A percentile compares a stretch with the other conserved stretches of the same genome.
Conservation (phyloP, 1,284 basidiomycete species). For the Pseudozyma pruni region DNA sequence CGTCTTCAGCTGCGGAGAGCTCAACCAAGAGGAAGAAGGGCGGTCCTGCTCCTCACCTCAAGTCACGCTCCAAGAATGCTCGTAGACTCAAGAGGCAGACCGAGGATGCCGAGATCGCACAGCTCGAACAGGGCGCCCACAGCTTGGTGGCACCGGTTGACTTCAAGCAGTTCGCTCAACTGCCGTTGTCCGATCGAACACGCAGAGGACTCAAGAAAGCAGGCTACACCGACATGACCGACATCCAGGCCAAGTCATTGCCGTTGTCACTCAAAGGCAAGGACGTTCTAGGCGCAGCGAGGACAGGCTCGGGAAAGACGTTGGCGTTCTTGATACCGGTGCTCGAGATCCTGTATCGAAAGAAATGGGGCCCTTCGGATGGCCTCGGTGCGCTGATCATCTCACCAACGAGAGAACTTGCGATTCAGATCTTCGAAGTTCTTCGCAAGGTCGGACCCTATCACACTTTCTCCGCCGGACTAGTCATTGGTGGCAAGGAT, state of each 20-base stretch:
- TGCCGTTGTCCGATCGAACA: conserved; percentile 61
- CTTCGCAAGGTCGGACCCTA: conserved; percentile 88
- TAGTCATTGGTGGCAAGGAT: conserved; percentile 96
- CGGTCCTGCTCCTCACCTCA: conserved; percentile 32
- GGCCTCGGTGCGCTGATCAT: conserved; percentile 92
- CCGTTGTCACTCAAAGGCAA: conserved; percentile 57
- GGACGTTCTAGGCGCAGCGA: conserved; percentile 77
- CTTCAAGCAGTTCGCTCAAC: conserved; percentile 48
- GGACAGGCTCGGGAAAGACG: conserved; percentile 85
- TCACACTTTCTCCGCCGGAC: conserved; percentile 91
- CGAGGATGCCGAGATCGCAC: conserved; percentile 56
- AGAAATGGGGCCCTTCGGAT: conserved; percentile 82
- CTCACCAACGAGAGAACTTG: conserved; percentile 93
- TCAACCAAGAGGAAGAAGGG: conserved; percentile 45
- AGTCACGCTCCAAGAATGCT: conserved; percentile 52
- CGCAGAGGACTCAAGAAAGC: conserved; percentile 60
- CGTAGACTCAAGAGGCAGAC: conserved; percentile 54
- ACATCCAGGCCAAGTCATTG: conserved; percentile 61
- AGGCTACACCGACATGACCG: conserved; percentile 63
- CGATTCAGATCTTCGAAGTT: conserved; percentile 97
- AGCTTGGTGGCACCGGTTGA: conserved; percentile 32
- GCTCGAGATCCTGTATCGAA: conserved; percentile 78
- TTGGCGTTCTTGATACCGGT: conserved; percentile 83
- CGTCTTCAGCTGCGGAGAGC: conserved; percentile 30
- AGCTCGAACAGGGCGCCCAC: conserved; percentile 42